Evolutionary conservation across 2,329 filamentous ascomycete genomes (phyloP).

Genomic region (Aureobasidium leucospermi): DNA sequence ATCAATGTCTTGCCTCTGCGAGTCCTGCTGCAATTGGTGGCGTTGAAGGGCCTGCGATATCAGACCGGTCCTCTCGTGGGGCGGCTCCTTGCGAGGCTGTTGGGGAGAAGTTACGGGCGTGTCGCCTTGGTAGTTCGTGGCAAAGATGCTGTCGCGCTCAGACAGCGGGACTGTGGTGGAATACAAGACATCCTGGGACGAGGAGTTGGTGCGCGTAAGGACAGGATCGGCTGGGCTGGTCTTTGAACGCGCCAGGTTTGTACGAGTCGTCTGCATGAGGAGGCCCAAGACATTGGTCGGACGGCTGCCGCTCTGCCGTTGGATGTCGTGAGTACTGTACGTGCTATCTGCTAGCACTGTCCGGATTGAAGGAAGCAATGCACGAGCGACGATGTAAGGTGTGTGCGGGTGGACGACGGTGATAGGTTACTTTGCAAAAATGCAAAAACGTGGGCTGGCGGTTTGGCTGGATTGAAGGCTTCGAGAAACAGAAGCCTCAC

Average conservation of each 20-base stretch:
- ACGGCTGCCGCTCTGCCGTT: conserved; percentile 8
- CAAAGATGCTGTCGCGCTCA: conserved; percentile 57
- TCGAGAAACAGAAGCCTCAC: conserved; percentile 1
- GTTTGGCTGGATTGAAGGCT: conserved; percentile 3
- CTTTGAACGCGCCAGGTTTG: conserved; percentile 13
- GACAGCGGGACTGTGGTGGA: conserved; percentile 47
- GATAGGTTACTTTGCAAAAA: background rate
- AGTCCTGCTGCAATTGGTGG: background rate
- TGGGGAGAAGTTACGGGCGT: conserved; percentile 13
- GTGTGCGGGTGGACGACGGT: background rate
- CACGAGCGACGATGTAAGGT: background rate
- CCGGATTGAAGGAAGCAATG: background rate
- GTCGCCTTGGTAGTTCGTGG: conserved; percentile 45
- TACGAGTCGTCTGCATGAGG: conserved; percentile 14
- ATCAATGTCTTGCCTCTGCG: background rate
- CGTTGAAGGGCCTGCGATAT: conserved; percentile 5
- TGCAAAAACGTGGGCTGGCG: conserved; percentile 2
- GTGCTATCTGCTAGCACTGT: background rate
- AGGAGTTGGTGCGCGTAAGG: background rate
- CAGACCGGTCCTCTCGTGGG: background rate
- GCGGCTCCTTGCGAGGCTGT: background rate
- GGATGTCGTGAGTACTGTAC: background rate
- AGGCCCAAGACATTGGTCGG: conserved; percentile 13
- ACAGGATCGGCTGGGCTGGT: conserved; percentile 8
- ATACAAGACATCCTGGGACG: conserved; percentile 22